Evolutionary conservation across 176 grass and related monocot species (phyloP).

Genomic region (Triticum turgidum): DNA sequence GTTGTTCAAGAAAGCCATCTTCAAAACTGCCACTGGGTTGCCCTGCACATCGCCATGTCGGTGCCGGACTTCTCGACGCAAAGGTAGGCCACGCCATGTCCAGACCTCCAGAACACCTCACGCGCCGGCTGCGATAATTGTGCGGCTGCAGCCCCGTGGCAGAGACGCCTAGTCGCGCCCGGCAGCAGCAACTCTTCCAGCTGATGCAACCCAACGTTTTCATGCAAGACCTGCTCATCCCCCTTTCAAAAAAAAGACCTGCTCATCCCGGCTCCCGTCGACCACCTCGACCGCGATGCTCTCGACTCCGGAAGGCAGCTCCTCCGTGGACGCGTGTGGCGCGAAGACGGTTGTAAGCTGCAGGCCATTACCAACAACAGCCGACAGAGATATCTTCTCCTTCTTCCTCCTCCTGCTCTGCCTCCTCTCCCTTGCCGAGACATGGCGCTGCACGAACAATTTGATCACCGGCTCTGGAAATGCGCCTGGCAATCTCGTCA

Average conservation of each 20-base stretch:
- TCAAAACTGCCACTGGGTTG: background rate
- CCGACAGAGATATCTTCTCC: background rate
- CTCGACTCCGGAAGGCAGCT: background rate
- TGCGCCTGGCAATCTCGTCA: background rate
- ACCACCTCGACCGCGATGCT: slow-evolving; percentile 15
- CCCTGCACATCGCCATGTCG: background rate
- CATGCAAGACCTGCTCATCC: background rate
- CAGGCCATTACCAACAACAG: background rate
- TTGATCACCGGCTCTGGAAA: slow-evolving; percentile 8
- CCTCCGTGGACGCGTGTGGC: background rate
- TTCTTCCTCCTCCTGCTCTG: background rate
- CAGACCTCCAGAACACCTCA: slow-evolving; percentile 15
- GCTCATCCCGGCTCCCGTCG: background rate
- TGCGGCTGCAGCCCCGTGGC: background rate
- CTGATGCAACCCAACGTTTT: background rate
- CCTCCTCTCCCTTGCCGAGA: background rate
- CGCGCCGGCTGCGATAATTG: background rate
- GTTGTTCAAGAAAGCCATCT: background rate
- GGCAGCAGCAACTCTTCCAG: background rate
- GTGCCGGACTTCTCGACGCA: background rate
- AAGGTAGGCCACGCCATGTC: slow-evolving; percentile 15
- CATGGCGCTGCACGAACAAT: background rate
- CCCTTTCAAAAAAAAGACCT: background rate
- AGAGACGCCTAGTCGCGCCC: background rate
- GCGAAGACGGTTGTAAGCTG: background rate